Conservation (phyloP, 192 early-diverging fungal species). For the Coemansia sp. region DNA sequence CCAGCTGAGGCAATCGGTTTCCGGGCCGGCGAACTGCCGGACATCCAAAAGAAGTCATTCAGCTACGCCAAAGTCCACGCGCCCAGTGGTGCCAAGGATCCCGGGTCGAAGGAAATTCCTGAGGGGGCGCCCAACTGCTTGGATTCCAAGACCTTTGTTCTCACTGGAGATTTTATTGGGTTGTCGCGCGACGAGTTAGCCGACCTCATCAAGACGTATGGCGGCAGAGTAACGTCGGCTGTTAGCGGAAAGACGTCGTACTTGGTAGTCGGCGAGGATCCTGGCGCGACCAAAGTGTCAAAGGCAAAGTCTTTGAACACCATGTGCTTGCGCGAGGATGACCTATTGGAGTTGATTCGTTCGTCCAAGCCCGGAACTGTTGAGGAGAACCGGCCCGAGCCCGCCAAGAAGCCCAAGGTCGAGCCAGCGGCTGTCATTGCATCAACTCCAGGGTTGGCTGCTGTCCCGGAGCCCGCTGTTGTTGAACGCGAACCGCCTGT, state of each 20-base stretch:
- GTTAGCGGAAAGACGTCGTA: conserved; percentile 82
- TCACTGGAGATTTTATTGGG: conserved; percentile 84
- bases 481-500: neutral
- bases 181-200: conserved; percentile 72
- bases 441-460: neutral
- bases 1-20: conserved; percentile 23
- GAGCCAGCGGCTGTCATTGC: neutral
- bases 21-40: conserved; percentile 29
- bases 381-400: neutral
- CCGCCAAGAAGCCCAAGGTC: neutral
- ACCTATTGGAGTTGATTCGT: conserved; percentile 75
- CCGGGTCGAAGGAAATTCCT: conserved; percentile 68
- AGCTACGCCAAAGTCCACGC: conserved; percentile 14
- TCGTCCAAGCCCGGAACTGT: conserved; percentile 28
- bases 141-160: conserved; percentile 79
- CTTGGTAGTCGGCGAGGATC: conserved; percentile 81
- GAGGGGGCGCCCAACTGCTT: conserved; percentile 69
- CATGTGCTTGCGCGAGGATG: conserved; percentile 79
- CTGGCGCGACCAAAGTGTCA: conserved; percentile 78
- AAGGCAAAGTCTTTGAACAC: conserved; percentile 71
- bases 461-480: neutral
- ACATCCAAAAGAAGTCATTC: conserved; percentile 26
- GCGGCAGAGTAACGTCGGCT: conserved; percentile 71
- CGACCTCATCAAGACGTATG: conserved; percentile 85
- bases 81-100: conserved; percentile 39